phyloP scores from a whole-genome alignment of 768 basidiomycete genomes.

The Suillus alpinus region DNA sequence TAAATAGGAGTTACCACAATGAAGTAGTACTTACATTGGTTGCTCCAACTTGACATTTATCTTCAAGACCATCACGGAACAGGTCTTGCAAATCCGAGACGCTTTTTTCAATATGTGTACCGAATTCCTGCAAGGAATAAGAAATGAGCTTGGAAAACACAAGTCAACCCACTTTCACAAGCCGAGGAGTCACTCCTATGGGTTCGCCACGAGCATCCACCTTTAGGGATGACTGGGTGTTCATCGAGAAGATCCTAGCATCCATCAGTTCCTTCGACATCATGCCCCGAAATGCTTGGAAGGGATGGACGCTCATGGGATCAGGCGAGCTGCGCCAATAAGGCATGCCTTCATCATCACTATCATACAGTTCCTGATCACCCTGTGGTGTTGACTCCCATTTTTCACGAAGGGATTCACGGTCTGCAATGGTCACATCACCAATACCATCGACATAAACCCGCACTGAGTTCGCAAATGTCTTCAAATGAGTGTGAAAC shows the following conservation, averaged over 20 bases:
- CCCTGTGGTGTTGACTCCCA: conserved; percentile 46
- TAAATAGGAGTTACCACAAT: background rate
- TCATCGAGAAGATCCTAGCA: conserved; percentile 6
- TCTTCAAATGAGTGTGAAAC: conserved; percentile 46
- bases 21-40: conserved; percentile 19
- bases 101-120: conserved; percentile 39
- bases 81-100: conserved; percentile 45
- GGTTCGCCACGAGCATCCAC: conserved; percentile 40
- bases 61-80: conserved; percentile 56
- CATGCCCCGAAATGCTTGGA: background rate
- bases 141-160: background rate
- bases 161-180: conserved; percentile 34
- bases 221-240: conserved; percentile 34
- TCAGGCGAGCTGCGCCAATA: conserved; percentile 8
- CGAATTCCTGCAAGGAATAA: conserved; percentile 41
- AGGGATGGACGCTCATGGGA: background rate
- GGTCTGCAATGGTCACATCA: conserved; percentile 49
- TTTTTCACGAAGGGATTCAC: conserved; percentile 45
- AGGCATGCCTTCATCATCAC: conserved; percentile 16
- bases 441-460: conserved; percentile 50
- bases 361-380: conserved; percentile 22
- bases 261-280: background rate
- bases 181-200: conserved; percentile 45
- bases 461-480: conserved; percentile 46
- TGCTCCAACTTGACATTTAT: conserved; percentile 54